Evolutionary conservation across 805 yeast genomes (phyloP).

Genomic region (Wickerhamiella bombiphila): DNA sequence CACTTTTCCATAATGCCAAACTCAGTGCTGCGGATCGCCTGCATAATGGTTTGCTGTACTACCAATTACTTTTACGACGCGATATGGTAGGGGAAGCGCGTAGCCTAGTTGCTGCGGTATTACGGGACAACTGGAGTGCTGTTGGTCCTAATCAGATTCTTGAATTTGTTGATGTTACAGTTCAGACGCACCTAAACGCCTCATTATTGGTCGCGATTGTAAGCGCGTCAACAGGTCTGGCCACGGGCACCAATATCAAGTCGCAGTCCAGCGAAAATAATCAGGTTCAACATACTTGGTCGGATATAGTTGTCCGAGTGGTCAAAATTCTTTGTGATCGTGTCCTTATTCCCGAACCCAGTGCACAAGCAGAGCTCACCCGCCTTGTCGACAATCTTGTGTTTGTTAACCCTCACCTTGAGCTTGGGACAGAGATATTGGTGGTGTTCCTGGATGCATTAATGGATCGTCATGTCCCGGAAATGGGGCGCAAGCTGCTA

Average conservation of each 20-base stretch:
- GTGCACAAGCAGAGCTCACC: not conserved
- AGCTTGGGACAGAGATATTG: conserved; percentile 5
- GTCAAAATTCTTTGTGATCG: conserved; percentile 2
- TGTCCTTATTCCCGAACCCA: not conserved
- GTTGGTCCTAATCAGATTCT: conserved; percentile 3
- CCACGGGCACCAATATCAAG: no score
- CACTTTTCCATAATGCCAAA: conserved; percentile 12
- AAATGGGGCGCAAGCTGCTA: conserved; percentile 11
- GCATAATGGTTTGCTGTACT: conserved; percentile 16
- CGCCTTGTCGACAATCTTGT: conserved; percentile 7
- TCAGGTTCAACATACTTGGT: no score
- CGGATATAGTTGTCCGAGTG: conserved; percentile 2
- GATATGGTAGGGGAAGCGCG: conserved; percentile 14
- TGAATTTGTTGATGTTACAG: conserved; percentile 7
- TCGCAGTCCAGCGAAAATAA: no score
- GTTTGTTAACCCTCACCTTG: conserved; percentile 11
- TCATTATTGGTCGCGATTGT: conserved; percentile 3
- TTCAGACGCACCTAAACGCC: conserved; percentile 4
- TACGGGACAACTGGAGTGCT: conserved; percentile 6
- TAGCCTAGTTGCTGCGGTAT: conserved; percentile 12
- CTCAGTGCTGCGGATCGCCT: conserved; percentile 6
- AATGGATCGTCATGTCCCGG: conserved; percentile 9
- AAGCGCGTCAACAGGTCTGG: no score
- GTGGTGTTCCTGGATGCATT: conserved; percentile 15
- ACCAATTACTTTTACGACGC: conserved; percentile 11